These are phyloP conservation scores for Beta vulgaris DNA, from an alignment of 148 eudicot genomes.

Conservation along the genomic window DNA sequence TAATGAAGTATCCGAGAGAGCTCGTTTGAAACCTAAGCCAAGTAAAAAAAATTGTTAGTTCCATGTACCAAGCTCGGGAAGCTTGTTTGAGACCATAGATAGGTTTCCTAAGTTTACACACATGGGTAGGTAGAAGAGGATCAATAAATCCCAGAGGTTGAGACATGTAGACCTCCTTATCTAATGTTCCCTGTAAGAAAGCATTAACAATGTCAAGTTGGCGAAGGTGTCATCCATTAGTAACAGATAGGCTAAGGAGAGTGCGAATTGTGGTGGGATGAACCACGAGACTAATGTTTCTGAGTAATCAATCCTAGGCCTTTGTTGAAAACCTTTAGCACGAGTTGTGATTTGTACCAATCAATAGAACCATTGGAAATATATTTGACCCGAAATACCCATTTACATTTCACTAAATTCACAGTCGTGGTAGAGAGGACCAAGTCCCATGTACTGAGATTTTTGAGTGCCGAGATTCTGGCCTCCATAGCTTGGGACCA, in stretches of 20 bases:
- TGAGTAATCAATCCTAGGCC: too few species aligned
- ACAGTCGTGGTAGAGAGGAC: background rate
- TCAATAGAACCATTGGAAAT: background rate
- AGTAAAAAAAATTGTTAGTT: background rate
- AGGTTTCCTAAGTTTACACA: background rate
- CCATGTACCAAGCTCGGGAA: too few species aligned
- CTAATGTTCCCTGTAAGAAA: too few species aligned
- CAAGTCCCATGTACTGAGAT: background rate
- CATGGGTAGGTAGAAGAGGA: too few species aligned
- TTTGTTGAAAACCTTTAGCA: background rate
- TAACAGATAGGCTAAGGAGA: background rate
- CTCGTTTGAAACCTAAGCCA: background rate
- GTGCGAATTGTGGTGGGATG: background rate
- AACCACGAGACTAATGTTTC: conserved; percentile 4
- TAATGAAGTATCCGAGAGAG: background rate
- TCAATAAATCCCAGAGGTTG: too few species aligned
- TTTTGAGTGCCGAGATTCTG: background rate
- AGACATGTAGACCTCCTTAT: too few species aligned
- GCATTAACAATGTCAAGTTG: too few species aligned
- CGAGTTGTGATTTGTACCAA: too few species aligned
- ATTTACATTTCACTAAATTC: too few species aligned
- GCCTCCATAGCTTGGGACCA: background rate
- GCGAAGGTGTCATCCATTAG: background rate
- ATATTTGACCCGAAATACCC: background rate
- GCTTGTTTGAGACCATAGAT: conserved; percentile 8